Evolutionary conservation across 2,329 filamentous ascomycete genomes (phyloP).

Genomic region (Sporothrix humicola): DNA sequence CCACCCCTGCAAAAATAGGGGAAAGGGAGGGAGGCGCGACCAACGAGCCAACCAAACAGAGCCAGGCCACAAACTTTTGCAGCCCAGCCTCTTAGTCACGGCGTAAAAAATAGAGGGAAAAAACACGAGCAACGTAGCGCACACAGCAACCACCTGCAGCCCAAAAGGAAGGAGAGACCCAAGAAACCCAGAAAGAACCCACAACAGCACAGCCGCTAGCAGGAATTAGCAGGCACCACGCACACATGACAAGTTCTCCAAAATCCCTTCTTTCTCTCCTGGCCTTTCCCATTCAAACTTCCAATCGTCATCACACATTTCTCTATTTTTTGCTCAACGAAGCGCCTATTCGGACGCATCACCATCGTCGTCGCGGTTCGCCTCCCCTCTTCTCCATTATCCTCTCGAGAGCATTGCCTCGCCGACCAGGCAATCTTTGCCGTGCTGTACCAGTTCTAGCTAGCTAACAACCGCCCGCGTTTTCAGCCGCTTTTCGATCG

Average conservation of each 20-base stretch:
- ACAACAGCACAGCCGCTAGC: constrained; percentile 17
- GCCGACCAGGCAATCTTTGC: constrained; percentile 13
- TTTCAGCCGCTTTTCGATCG: constrained; percentile 22
- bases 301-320: constrained; percentile 30
- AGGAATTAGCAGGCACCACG: constrained; percentile 31
- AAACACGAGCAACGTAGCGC: constrained; percentile 2
- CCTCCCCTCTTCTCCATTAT: constrained; percentile 20
- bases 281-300: constrained; percentile 26
- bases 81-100: constrained; percentile 27
- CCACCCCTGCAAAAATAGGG: constrained; percentile 29
- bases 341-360: constrained; percentile 13
- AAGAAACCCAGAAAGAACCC: not conserved
- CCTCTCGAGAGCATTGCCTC: constrained; percentile 27
- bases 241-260: constrained; percentile 32
- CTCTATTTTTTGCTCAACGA: constrained; percentile 3
- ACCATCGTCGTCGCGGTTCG: constrained; percentile 17
- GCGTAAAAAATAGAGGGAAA: constrained; percentile 21
- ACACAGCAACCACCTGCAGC: constrained; percentile 11
- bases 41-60: not conserved
- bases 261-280: constrained; percentile 33
- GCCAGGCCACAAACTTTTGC: not conserved
- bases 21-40: constrained; percentile 24
- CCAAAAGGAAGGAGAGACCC: not conserved
- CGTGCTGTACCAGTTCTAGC: not conserved
- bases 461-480: constrained; percentile 19